Base-by-base conservation (phyloP, 805 yeast genomes). In the Metschnikowia proteae region DNA sequence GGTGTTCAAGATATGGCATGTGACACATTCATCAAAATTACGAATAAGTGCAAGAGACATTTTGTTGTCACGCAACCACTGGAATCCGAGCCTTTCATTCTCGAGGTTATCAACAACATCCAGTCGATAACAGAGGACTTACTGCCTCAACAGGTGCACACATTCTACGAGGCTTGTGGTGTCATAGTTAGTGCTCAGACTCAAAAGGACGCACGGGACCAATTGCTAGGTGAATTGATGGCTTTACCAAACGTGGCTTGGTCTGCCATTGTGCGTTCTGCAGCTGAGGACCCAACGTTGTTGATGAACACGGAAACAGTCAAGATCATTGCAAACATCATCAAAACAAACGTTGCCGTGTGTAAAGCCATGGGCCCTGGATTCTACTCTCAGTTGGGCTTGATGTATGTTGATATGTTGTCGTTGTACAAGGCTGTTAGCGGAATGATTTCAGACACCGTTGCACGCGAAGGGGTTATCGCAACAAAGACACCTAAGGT, bases 1-100 rank as follows among this genome's bases (percentile, higher is more conserved):
- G 99, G 99, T 74, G 99, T 94, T 53, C 99, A 94, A 73, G 99
- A 94, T 69, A 94, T 94, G 99, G 99, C 99, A 6, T 94, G 99
- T 75, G 99, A 94, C 68, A 94, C 99, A 0, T 94, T 94, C 65
- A 92, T 92, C 64, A 94, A 94, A 68, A 94, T 94, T 66, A 88
- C 96, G 23, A 84, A 82, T 58, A 94, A 94, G 71, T 94, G 99
- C 78, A 91, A 90, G 69, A 83, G 91, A 57, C 97, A 92, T 68
- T 94, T 94, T 68, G 96, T 92, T 36, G 85, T 86, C 43, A 84
- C 81, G 57, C 97, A 92, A 69, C 79, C 82, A 22, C 85, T 84
- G 54, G 98, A 95, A 71, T 65, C 79, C 6, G 96, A 86, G 64
- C 97, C 98, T 17, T 92, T 92, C 61, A 87, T 94, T 56, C 88